Evolutionary conservation across 2,329 filamentous ascomycete species (phyloP).

Genomic region (Alternaria viburni): DNA sequence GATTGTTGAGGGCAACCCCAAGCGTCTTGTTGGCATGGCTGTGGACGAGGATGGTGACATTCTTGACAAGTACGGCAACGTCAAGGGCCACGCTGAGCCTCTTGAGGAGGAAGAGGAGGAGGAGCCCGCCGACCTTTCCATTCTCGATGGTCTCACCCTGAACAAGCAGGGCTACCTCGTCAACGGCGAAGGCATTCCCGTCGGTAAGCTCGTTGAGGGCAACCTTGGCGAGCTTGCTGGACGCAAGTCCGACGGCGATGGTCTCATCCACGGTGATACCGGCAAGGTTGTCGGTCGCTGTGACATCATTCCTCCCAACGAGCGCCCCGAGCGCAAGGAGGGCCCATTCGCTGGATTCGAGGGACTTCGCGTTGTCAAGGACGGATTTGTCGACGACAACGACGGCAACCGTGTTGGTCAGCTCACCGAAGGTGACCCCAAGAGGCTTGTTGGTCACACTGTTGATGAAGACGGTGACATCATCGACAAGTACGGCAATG

Average conservation of each 20-base stretch:
- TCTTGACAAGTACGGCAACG: constrained; percentile 66
- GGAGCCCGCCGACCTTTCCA: constrained; percentile 56
- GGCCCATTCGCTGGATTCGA: constrained; percentile 72
- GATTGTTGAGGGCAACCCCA: constrained; percentile 64
- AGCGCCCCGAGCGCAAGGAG: constrained; percentile 63
- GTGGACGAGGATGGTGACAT: constrained; percentile 70
- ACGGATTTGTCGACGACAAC: constrained; percentile 76
- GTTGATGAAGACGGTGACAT: constrained; percentile 87
- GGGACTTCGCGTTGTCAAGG: constrained; percentile 70
- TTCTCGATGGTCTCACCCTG: constrained; percentile 59
- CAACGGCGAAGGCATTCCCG: constrained; percentile 58
- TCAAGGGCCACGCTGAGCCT: constrained; percentile 66
- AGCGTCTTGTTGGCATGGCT: constrained; percentile 64
- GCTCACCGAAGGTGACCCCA: constrained; percentile 72
- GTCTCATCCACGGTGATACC: constrained; percentile 62
- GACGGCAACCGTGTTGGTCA: constrained; percentile 79
- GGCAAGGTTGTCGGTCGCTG: constrained; percentile 64
- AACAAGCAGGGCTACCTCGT: constrained; percentile 68
- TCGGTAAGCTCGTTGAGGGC: constrained; percentile 63
- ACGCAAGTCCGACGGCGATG: constrained; percentile 62
- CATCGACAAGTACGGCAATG: constrained; percentile 74
- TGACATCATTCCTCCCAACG: constrained; percentile 63
- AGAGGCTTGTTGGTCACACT: constrained; percentile 72
- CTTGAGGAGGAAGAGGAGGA: constrained; percentile 54
- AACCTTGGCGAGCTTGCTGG: constrained; percentile 63